Evolutionary conservation across 2,329 filamentous ascomycete species (phyloP).

Genomic region (Westerdykella sp.): DNA sequence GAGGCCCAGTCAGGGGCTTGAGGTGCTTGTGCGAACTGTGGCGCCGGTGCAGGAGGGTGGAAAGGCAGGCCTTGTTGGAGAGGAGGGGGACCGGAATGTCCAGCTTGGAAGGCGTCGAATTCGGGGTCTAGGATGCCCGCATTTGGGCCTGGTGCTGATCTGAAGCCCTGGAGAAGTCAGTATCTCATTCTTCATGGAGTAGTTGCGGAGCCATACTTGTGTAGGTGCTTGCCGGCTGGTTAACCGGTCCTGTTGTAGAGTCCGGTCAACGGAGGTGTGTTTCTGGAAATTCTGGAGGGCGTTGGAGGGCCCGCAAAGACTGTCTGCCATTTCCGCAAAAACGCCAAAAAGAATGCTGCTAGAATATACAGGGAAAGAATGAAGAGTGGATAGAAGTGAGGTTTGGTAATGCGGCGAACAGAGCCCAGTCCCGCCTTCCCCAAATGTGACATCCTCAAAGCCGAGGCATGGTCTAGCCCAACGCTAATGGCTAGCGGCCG

Average conservation of each 20-base stretch:
- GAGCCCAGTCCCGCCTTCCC: constrained; percentile 3
- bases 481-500: background rate
- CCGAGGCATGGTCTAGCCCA: constrained; percentile 8
- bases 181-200: constrained; percentile 1
- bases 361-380: background rate
- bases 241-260: constrained; percentile 66
- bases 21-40: constrained; percentile 27
- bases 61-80: constrained; percentile 35
- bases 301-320: constrained; percentile 69
- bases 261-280: constrained; percentile 61
- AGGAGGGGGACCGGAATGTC: constrained; percentile 34
- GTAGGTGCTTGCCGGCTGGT: constrained; percentile 48
- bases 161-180: constrained; percentile 50
- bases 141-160: constrained; percentile 50
- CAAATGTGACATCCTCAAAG: constrained; percentile 1
- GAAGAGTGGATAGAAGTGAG: background rate
- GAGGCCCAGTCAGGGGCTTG: constrained; percentile 42
- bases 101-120: constrained; percentile 63
- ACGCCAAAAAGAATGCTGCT: constrained; percentile 1
- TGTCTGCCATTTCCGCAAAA: constrained; percentile 52
- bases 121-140: constrained; percentile 56
- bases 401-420: background rate
- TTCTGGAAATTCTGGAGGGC: constrained; percentile 67
- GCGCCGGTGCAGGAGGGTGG: constrained; percentile 20
- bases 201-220: constrained; percentile 43